Base-by-base conservation (phyloP, 257 asterid genomes). In the Buddleja alternifolia region DNA sequence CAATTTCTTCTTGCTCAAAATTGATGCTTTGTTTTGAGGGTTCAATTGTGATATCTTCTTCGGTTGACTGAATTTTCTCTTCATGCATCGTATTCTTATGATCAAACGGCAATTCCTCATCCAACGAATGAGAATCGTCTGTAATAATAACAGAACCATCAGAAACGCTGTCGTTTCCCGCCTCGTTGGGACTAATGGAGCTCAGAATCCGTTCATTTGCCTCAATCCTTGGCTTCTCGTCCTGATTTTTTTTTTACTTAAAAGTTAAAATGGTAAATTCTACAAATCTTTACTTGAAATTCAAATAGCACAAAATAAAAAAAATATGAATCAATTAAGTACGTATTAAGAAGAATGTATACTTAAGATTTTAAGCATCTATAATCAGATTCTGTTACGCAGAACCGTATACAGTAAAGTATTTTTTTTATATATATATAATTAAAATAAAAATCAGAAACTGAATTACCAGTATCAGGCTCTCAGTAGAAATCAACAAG, bases 381-480 rank as follows among this genome's bases (percentile, higher is more conserved):
- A 20, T 23, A 46, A n/a, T 41, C 46, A 44, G 36, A 42, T 12
- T 24, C 14, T 24, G 12, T 42, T 3, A 61, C 1, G 4, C 41
- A 67, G 24, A 62, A 6, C 10, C 29, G 19, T 46, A 19, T 23
- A 17, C 3, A 12, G n/a, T 40, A 21, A n/a, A 29, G 7, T 15
- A 46, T 9, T 34, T 17, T 10, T 19, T n/a, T n/a, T n/a, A n/a
- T n/a, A n/a, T n/a, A n/a, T 24, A 53, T 8, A 53, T 8, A 45
- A 15, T 55, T 4, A 70, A 25, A 34, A 50, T 7, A 44, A 63
- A 14, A 25, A 39, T n/a, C 65, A 67, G 69, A 55, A 54, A 56
- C 11, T 50, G 47, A 71, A 37, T 77, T 69, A 83, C 88, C 81
- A n/a, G 23, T 66, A 56, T 42, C 55, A 37, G 60, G 48, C 52